Base-by-base conservation (phyloP, 768 basidiomycete genomes). In the Suillus hirtellus region DNA sequence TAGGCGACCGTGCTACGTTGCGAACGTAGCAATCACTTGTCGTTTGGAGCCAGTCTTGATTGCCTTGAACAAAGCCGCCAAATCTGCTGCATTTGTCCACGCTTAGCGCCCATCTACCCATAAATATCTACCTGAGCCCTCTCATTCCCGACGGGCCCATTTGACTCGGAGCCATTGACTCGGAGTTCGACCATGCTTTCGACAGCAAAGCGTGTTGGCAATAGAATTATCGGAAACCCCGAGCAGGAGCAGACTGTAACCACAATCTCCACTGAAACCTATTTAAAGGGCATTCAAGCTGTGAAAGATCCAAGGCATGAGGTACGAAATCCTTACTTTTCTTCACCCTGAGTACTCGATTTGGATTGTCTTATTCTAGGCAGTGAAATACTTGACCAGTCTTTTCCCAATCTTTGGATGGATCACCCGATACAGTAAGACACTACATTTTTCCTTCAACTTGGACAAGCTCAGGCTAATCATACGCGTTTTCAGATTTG, bases 361-460 rank as follows among this genome's bases (percentile, higher is more conserved):
- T 47, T 12, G 10, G 4, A 43, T 17, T 34, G 47, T 54, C 42
- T 37, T 27, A 65, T 47, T 31, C 21, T 67, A 95, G 92, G 70
- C 82, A 43, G 73, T 81, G 56, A 68, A 81, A 63, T 97, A 97
- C 69, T 21, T 93, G 37, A 68, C 76, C 55, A 82, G 85, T 66
- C 78, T 97, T 15, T 96, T 97, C 75, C 95, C 95, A 0, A 91
- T 97, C 72, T 34, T 93, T 0, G 78, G 84, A 38, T 98, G 95
- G 95, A 89, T 92, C 44, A 82, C 86, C 3, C 83, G 93, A 71
- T 98, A 98, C 78, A 96, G 92, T 90, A 60, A 67, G 87, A 79
- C 24, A 14, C 47, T 9, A 55, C 54, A 44, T 14, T 59, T 44
- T 50, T 44, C 27, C 27, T 9, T 24, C 31, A 31, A 31, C 31